phyloP scores from a whole-genome alignment of 306 rosid genomes.

The Vicia sativa region DNA sequence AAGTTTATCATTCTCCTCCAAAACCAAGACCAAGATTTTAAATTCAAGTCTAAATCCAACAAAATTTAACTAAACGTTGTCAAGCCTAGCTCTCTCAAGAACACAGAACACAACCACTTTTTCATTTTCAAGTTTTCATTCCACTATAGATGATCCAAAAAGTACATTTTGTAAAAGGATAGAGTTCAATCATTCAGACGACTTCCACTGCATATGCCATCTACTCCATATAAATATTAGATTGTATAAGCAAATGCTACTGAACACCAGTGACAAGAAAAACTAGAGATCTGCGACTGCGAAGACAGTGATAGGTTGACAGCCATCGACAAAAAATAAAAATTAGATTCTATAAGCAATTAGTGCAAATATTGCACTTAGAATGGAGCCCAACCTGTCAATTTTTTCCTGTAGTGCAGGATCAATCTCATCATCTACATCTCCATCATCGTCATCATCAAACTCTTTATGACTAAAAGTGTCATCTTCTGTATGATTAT shows the following conservation, averaged over 20 bases:
- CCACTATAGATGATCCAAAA: slow-evolving; percentile 33
- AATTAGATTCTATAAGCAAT: slow-evolving; percentile 14
- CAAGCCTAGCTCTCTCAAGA: slow-evolving; percentile 20
- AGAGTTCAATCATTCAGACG: slow-evolving; percentile 33
- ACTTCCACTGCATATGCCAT: slow-evolving; percentile 39
- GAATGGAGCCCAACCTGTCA: slow-evolving; percentile 66
- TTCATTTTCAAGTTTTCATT: slow-evolving; percentile 27
- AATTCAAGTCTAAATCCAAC: slow-evolving; percentile 6
- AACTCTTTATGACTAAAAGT: slow-evolving; percentile 53
- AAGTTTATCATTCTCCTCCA: slow-evolving; percentile 25
- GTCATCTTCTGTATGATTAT: slow-evolving; percentile 46
- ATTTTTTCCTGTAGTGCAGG: slow-evolving; percentile 88
- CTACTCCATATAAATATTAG: slow-evolving; percentile 35
- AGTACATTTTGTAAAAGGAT: slow-evolving; percentile 34
- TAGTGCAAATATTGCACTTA: slow-evolving; percentile 28
- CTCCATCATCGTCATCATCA: slow-evolving; percentile 71
- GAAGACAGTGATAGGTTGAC: slow-evolving; percentile 18
- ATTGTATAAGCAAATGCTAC: slow-evolving; percentile 29
- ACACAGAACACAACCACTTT: not conserved
- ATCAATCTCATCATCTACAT: slow-evolving; percentile 85
- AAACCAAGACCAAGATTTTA: not conserved
- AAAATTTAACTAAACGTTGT: slow-evolving; percentile 25
- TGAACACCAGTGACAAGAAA: slow-evolving; percentile 36
- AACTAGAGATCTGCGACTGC: slow-evolving; percentile 35
- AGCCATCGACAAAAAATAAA: slow-evolving; percentile 25